phyloP scores from a whole-genome alignment of 257 asterid species.

The Ilex aquifolium region DNA sequence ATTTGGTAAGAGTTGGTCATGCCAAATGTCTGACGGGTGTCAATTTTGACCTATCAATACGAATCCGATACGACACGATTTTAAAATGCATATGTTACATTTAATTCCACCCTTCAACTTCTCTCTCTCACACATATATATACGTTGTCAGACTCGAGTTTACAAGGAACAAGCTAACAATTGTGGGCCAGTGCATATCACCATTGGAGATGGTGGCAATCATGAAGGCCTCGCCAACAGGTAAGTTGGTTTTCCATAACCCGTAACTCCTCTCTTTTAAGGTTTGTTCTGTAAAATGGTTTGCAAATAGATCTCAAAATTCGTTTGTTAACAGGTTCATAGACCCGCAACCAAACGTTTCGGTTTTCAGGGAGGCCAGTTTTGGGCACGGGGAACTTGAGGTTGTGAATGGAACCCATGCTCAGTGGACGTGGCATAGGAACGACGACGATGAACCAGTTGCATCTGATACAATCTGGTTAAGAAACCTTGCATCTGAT shows the following conservation, averaged over 20 bases:
- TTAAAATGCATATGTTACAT: too few species aligned
- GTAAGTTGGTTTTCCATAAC: constrained; percentile 24
- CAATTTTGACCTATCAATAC: too few species aligned
- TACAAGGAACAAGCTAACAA: constrained; percentile 41
- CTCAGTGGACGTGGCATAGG: constrained; percentile 75
- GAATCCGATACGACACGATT: too few species aligned
- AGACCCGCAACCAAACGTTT: constrained; percentile 52
- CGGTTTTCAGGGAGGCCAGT: constrained; percentile 72
- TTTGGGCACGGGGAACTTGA: constrained; percentile 73
- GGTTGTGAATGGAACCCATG: constrained; percentile 58
- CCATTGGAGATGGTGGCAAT: constrained; percentile 85
- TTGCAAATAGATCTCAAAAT: background rate
- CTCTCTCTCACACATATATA: background rate
- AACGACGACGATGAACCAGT: constrained; percentile 45
- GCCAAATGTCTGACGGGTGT: too few species aligned
- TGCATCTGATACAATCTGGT: constrained; percentile 49
- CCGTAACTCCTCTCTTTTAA: background rate
- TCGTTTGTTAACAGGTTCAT: constrained; percentile 29
- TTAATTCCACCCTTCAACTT: too few species aligned
- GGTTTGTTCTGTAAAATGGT: background rate
- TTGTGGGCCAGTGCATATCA: constrained; percentile 62
- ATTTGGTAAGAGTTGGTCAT: too few species aligned
- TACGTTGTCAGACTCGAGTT: constrained; percentile 40
- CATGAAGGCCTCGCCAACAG: constrained; percentile 71
- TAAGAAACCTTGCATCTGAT: constrained; percentile 32